Evolutionary conservation across 192 early-diverging fungal genomes (phyloP).

Genomic region (Umbelopsis isabellina): DNA sequence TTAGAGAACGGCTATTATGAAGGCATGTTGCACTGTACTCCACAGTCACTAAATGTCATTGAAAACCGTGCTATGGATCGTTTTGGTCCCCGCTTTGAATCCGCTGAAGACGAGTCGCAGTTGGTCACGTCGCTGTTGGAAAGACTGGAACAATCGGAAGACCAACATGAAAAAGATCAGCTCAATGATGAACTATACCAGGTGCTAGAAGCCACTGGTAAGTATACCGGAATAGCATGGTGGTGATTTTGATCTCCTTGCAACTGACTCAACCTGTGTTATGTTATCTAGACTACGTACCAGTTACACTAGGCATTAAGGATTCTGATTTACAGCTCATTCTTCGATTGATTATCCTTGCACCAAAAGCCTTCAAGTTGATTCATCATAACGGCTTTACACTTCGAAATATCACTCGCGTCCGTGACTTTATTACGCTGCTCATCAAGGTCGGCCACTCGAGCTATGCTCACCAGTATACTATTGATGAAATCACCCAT

Average conservation of each 20-base stretch:
- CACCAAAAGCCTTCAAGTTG: neutral
- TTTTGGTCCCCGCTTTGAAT: slow-evolving; percentile 13
- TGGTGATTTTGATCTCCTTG: too few species aligned
- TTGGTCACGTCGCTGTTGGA: neutral
- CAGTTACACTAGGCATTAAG: slow-evolving; percentile 5
- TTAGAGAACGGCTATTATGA: slow-evolving; percentile 6
- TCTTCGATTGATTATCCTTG: neutral
- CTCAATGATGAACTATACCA: neutral
- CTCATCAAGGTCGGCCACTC: neutral
- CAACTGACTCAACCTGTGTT: too few species aligned
- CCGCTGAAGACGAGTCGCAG: slow-evolving; percentile 6
- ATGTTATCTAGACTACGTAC: neutral
- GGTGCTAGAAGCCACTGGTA: neutral
- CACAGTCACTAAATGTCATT: slow-evolving; percentile 9
- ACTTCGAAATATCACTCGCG: neutral
- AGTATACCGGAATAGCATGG: neutral
- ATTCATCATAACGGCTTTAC: slow-evolving; percentile 1
- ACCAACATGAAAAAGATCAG: slow-evolving; percentile 1
- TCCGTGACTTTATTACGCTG: neutral
- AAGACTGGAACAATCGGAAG: neutral
- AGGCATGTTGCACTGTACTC: neutral
- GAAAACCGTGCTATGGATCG: neutral
- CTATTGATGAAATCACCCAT: slow-evolving; percentile 2
- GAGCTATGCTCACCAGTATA: neutral
- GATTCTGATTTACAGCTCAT: neutral